Percentiles rank a stretch among this genome's conserved stretches.
Conservation (phyloP, 768 basidiomycete species). For the Termitomyces sp. region DNA sequence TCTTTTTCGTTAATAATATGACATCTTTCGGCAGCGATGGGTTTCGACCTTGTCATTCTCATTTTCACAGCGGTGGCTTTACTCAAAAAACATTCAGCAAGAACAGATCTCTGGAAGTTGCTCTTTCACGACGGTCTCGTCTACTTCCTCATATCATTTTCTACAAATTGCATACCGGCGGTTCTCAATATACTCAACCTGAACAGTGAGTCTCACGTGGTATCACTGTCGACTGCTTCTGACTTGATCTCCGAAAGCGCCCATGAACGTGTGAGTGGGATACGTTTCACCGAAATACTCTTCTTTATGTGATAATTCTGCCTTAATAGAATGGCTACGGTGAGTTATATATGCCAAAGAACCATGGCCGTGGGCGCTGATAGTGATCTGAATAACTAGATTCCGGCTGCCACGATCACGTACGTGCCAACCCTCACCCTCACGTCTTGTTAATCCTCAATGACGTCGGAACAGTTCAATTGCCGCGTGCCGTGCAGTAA, state of each 20-base stretch:
- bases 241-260: slow-evolving; percentile 29
- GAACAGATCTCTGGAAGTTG: slow-evolving; percentile 63
- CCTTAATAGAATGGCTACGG: slow-evolving; percentile 48
- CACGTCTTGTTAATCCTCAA: neutral
- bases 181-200: slow-evolving; percentile 58
- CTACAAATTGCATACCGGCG: slow-evolving; percentile 65
- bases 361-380: slow-evolving; percentile 8
- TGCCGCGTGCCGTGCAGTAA: slow-evolving; percentile 67
- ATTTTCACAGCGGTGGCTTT: slow-evolving; percentile 53
- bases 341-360: slow-evolving; percentile 21
- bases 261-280: slow-evolving; percentile 46
- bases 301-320: neutral
- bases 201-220: slow-evolving; percentile 41
- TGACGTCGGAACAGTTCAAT: slow-evolving; percentile 38
- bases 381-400: slow-evolving; percentile 24
- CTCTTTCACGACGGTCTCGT: slow-evolving; percentile 74
- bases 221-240: neutral
- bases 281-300: neutral
- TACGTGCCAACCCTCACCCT: slow-evolving; percentile 22
- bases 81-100: slow-evolving; percentile 44
- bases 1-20: neutral
- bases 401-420: slow-evolving; percentile 68
- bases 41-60: slow-evolving; percentile 61
- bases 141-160: slow-evolving; percentile 64
- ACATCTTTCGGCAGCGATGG: slow-evolving; percentile 48